Evolutionary conservation across 345 rosid genomes (phyloP).

Genomic region (Brassica nigra): DNA sequence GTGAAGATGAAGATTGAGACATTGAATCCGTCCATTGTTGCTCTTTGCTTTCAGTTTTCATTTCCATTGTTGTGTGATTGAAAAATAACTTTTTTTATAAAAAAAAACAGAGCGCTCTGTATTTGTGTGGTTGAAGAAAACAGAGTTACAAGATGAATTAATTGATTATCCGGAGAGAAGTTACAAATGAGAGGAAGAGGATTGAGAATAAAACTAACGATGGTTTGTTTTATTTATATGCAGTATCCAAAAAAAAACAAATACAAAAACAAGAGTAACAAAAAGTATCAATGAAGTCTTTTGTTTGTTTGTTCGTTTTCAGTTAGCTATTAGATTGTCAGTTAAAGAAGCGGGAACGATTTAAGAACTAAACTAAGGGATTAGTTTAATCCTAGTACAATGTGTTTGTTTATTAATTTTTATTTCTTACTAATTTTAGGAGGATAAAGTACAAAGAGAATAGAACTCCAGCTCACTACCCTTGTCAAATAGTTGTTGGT

Average conservation of each 20-base stretch:
- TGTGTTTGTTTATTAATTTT: not conserved
- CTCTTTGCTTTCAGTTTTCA: slow-evolving; percentile 12
- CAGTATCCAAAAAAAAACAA: not conserved
- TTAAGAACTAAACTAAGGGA: slow-evolving; percentile 11
- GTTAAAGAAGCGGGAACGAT: not conserved
- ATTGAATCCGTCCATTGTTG: slow-evolving; percentile 9
- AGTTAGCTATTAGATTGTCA: not conserved
- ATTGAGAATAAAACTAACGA: not conserved
- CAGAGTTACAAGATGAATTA: not conserved
- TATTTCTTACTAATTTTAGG: slow-evolving; percentile 14
- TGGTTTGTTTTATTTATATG: slow-evolving; percentile 5
- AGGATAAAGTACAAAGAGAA: not conserved
- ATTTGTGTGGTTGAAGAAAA: not conserved
- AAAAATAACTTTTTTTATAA: not conserved
- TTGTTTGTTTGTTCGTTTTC: slow-evolving; percentile 2
- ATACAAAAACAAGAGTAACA: slow-evolving; percentile 13
- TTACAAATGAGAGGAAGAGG: not conserved
- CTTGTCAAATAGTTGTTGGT: slow-evolving; percentile 2
- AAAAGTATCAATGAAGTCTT: not conserved
- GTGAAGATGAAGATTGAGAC: slow-evolving; percentile 35
- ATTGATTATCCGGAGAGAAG: not conserved
- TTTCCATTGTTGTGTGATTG: slow-evolving; percentile 20
- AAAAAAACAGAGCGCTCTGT: slow-evolving; percentile 15
- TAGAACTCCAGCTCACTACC: not conserved
- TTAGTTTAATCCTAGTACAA: not conserved